Conservation (phyloP, 2,329 filamentous ascomycete species). For the Aspergillus quadrilineatus region DNA sequence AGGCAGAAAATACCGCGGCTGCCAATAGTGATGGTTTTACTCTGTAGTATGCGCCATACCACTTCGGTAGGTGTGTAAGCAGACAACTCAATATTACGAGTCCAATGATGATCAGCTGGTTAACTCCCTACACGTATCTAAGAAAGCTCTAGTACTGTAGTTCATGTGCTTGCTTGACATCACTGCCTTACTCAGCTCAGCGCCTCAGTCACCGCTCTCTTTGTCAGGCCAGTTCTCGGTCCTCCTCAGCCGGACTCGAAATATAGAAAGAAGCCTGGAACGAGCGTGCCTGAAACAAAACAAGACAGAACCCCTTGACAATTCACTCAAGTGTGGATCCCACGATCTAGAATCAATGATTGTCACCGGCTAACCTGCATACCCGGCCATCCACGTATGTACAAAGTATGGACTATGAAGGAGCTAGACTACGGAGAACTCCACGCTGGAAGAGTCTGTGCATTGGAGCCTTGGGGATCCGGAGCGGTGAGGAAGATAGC, state of each 20-base stretch:
- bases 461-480: background rate
- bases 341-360: slow-evolving; percentile 12
- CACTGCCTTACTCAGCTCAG: background rate
- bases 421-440: background rate
- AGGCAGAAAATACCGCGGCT: background rate
- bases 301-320: background rate
- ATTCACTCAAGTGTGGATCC: background rate
- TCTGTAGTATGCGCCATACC: background rate
- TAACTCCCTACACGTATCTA: background rate
- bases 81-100: background rate
- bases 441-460: slow-evolving; percentile 3
- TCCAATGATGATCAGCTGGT: background rate
- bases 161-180: background rate
- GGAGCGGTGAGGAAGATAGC: slow-evolving; percentile 2
- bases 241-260: background rate
- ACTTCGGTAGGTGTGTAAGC: background rate
- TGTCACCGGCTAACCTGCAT: slow-evolving; percentile 13
- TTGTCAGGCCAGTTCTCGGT: background rate
- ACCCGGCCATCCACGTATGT: slow-evolving; percentile 5
- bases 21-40: background rate
- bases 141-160: too few relatives aligned
- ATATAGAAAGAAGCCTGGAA: background rate
- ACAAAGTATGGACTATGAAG: background rate
- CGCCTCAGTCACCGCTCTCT: background rate
- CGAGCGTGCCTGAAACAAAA: slow-evolving; percentile 4